Base-by-base conservation (phyloP, 2,329 filamentous ascomycete species). In the Penicillium sp. region DNA sequence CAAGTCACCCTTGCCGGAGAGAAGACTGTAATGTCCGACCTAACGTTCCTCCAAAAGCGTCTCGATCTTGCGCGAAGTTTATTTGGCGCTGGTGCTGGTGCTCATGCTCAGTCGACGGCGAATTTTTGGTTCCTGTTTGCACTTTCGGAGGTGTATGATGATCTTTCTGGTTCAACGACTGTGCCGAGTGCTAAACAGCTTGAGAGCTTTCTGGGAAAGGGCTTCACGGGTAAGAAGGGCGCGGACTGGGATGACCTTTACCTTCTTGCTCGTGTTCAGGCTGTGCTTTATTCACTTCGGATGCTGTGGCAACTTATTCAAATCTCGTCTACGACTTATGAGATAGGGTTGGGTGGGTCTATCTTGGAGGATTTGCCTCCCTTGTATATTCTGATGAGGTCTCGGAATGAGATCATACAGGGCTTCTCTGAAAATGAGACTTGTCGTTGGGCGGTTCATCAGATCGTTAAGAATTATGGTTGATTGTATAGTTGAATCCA, bases 161-260 rank as follows among this genome's bases (percentile, higher is more conserved):
- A 56, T 18, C 47, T 53, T 8, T 51, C 55, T 9, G 62, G 49
- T 13, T 40, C 42, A 13, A 48, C 53, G 3, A 58, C 48, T 28
- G 28, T 62, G 21, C 64, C 62, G 1, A 61, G 47, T 21, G 58
- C 57, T 8, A 50, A 44, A 18, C 54, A 59, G 24, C 45, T 75
- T 29, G 55, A 56, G 23, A 54, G 58, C 29, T 74, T 76, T 24
- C 56, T 77, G 8, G 55, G 40, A 18, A 45, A 63, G 9, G 69
- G 70, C 1, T 63, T 65, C 45, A 64, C 65, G 56, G 65, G 62
- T 2, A 67, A 74, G 2, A 67, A 74, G n/a, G 62, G 64, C 1
- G 51, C 76, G 10, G 72, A 76, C 1, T 90, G 87, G 88, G 75
- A 81, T 9, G 73, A 81, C 16, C 71, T 88, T 39, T 87, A 91